Percentiles rank a stretch among this genome's conserved stretches.
Evolutionary conservation across 2,329 filamentous ascomycete species (phyloP).

Genomic region (Botryotinia narcissicola): DNA sequence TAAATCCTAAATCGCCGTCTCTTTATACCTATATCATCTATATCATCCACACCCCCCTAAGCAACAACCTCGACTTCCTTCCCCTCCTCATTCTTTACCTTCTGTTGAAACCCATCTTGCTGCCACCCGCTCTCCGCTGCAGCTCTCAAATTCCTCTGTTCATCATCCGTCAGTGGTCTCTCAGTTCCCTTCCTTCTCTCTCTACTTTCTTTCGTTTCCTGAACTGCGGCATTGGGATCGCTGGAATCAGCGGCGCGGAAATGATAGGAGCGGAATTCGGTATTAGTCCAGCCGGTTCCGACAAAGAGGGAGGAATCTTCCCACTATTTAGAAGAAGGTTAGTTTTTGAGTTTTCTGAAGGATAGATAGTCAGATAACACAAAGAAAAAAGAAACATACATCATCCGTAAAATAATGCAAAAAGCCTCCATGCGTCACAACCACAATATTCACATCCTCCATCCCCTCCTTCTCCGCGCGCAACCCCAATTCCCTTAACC

Average conservation of each 20-base stretch:
- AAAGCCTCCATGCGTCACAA: constrained; percentile 81
- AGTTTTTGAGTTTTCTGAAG: background rate
- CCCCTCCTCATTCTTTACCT: background rate
- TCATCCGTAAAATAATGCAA: constrained; percentile 84
- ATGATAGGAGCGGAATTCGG: constrained; percentile 34
- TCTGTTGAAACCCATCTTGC: constrained; percentile 13
- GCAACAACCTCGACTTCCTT: background rate
- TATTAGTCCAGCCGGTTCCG: constrained; percentile 39
- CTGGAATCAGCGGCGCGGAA: constrained; percentile 28
- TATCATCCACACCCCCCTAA: background rate
- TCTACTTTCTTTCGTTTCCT: constrained; percentile 34
- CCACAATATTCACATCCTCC: constrained; percentile 62
- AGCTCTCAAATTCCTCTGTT: constrained; percentile 33
- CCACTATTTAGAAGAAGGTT: constrained; percentile 30
- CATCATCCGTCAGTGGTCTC: constrained; percentile 28
- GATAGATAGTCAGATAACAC: background rate
- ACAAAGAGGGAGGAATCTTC: constrained; percentile 45
- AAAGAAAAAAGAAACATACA: constrained; percentile 43
- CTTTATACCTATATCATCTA: too few relatives aligned
- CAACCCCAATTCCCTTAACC: constrained; percentile 49
- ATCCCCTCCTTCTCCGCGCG: constrained; percentile 30
- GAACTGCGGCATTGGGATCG: constrained; percentile 23
- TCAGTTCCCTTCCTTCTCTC: constrained; percentile 30
- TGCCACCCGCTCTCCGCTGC: constrained; percentile 25
- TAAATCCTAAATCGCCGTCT: background rate